Evolutionary conservation across 169 alveolate species (phyloP), one percentile per base, ranked within the genome.

Genomic region (Babesia bigemina): DNA sequence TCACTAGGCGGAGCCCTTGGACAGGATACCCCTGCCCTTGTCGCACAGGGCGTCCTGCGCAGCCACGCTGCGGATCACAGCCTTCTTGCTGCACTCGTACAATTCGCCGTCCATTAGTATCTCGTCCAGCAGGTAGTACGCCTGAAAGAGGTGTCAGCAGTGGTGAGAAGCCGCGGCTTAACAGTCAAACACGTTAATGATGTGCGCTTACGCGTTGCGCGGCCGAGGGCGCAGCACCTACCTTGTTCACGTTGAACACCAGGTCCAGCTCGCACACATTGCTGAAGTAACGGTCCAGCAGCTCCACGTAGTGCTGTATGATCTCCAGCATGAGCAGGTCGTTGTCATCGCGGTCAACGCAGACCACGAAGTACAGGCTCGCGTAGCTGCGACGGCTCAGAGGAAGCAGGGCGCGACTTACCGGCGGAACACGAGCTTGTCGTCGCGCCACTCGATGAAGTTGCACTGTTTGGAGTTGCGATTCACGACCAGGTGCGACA

Each of bases 261-360:
- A 98, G 85, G 82, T 98, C 99, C 77, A 97, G 91, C 87, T 98
- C 99, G 84, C 99, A 98, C 24, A 98, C 99, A 81, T 97, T 97
- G 22, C 99, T 98, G 86, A 98, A 98, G 86, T 98, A 97, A 60
- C 97, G 93, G 87, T 98, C 99, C 55, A 97, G 87, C 39, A 96
- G 87, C 92, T 98, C 99, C 28, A 98, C 99, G 75, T 92, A 98
- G 73, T 96, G 99, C 70, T 98, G 99, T 69, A 98, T 96, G 47
- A 97, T 83, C 84, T 98, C 99, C 50, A 97, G 92, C 26, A 97
- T 92, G 42, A 93, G 83, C 58, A 98, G 94, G 75, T 98, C 99
- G 76, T 98, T 98, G 79, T 97, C 99, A 21, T 94, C 96, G 60
- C 94, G 94, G 75, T 98, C 99, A 50, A 96, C 94, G 76, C 98